phyloP scores from a whole-genome alignment of 768 basidiomycete species.

The Tricholoma flavovirens region DNA sequence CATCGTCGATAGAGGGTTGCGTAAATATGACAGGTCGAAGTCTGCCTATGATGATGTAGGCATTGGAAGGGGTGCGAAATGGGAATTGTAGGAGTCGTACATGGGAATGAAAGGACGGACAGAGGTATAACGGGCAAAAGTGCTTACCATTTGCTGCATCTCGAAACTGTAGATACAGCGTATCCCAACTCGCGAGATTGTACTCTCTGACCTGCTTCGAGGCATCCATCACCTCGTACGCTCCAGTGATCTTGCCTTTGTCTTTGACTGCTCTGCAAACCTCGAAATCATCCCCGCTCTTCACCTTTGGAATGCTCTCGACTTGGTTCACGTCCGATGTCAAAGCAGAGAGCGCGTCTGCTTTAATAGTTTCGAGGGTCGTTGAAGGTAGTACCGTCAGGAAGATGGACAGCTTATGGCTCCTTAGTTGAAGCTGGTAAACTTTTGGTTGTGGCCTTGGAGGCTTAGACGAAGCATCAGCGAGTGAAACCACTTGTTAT shows the following conservation, averaged over 20 bases:
- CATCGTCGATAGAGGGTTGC: constrained; percentile 53
- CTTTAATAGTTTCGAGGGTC: constrained; percentile 54
- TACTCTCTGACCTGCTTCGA: constrained; percentile 40
- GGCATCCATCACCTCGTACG: constrained; percentile 49
- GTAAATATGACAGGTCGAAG: constrained; percentile 55
- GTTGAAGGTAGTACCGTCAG: constrained; percentile 49
- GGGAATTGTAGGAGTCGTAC: constrained; percentile 13
- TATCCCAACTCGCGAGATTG: constrained; percentile 59
- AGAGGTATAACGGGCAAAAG: constrained; percentile 2
- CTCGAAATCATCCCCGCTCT: constrained; percentile 44
- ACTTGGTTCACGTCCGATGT: constrained; percentile 38
- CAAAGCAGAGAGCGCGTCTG: constrained; percentile 58
- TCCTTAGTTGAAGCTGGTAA: constrained; percentile 66
- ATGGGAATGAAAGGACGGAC: constrained; percentile 9
- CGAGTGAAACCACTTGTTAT: neutral
- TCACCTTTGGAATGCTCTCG: constrained; percentile 24
- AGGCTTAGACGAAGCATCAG: constrained; percentile 28
- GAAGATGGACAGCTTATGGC: constrained; percentile 65
- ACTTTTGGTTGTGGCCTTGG: constrained; percentile 52
- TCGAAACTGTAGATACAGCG: constrained; percentile 61
- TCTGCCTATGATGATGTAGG: constrained; percentile 35
- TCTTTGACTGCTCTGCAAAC: constrained; percentile 51
- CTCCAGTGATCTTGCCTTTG: constrained; percentile 43
- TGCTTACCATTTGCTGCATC: constrained; percentile 53
- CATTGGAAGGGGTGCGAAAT: neutral